Conservation (phyloP, 352 stramenopile species). For the Pythium phragmitis region DNA sequence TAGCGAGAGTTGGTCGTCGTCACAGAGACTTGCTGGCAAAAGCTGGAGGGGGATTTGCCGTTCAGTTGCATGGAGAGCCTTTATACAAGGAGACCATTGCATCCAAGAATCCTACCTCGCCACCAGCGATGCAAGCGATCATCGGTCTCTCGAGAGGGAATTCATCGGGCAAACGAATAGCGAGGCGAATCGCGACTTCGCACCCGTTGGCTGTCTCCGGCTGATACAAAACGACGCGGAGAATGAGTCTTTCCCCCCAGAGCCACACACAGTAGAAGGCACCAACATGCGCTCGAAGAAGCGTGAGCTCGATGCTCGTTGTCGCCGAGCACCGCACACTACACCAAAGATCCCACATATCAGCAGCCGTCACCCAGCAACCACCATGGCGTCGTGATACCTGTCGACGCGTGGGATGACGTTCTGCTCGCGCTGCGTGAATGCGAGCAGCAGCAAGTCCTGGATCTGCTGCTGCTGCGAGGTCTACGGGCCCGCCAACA, state of each 20-base stretch:
- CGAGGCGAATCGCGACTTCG: constrained; percentile 42
- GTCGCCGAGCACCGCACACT: constrained; percentile 24
- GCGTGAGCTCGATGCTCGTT: constrained; percentile 21
- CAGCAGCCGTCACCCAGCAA: neutral
- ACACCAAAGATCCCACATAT: neutral
- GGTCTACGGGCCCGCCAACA: neutral
- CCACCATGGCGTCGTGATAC: constrained; percentile 23
- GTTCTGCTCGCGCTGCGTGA: constrained; percentile 45
- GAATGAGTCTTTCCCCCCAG: neutral
- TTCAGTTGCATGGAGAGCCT: neutral
- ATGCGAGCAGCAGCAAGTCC: constrained; percentile 50
- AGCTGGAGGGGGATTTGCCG: constrained; percentile 28
- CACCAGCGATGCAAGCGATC: constrained; percentile 45
- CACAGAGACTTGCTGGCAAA: constrained; percentile 32
- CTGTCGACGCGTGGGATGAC: constrained; percentile 59
- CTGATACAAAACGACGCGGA: constrained; percentile 16
- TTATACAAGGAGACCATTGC: too few relatives aligned
- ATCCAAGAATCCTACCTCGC: constrained; percentile 33
- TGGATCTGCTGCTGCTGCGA: constrained; percentile 60
- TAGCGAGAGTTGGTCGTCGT: constrained; percentile 35
- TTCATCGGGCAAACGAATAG: constrained; percentile 35
- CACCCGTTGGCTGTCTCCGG: constrained; percentile 33
- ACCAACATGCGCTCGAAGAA: constrained; percentile 21
- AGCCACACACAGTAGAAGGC: neutral
- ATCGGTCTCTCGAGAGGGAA: constrained; percentile 48